Base-by-base conservation (phyloP, 2,329 filamentous ascomycete genomes). In the Hypoxylon sp. region DNA sequence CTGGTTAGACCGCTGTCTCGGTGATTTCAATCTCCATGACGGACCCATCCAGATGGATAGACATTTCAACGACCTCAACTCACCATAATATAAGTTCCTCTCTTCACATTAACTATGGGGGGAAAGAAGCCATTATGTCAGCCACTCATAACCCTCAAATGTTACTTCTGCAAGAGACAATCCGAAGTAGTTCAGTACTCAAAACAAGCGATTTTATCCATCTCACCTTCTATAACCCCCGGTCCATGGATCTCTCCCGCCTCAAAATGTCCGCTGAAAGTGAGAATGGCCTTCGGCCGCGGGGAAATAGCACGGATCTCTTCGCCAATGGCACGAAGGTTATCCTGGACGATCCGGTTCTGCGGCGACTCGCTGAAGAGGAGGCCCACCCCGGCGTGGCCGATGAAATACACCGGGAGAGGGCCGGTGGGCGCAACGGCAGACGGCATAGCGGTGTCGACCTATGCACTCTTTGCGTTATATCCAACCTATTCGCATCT, bases 181-280 rank as follows among this genome's bases (percentile, higher is more conserved):
- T 4, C 9, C 9, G 14, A 24, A 8, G n/a, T 11, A 28, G 7
- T 26, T 30, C 36, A 18, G 12, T 28, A n/a, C 24, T 12, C n/a
- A 7, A 12, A 12, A 12, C 24, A 22, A 45, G 36, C 12, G 20
- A 33, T 14, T 38, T n/a, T n/a, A n/a, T n/a, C 14, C 20, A 54
- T 20, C 60, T 62, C 32, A 65, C 62, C 69, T 60, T 71, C 69
- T 38, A 71, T 70, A 3, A 69, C 68, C 4, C 65, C 63, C 11
- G 68, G 69, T 5, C 69, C 69, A 20, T 71, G 69, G 22, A 71
- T 70, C 53, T 71, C 69, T 7, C 69, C 68, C 3, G 69, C 65
- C 36, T 71, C 69, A 32, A 71, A 71, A 40, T 71, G 69, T 4
- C 69, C 69, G 30, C 69, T 71, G 46, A 71, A 71, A 12, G 63